phyloP scores from a whole-genome alignment of 2,329 filamentous ascomycete species.

The Exophiala oligosperma region DNA sequence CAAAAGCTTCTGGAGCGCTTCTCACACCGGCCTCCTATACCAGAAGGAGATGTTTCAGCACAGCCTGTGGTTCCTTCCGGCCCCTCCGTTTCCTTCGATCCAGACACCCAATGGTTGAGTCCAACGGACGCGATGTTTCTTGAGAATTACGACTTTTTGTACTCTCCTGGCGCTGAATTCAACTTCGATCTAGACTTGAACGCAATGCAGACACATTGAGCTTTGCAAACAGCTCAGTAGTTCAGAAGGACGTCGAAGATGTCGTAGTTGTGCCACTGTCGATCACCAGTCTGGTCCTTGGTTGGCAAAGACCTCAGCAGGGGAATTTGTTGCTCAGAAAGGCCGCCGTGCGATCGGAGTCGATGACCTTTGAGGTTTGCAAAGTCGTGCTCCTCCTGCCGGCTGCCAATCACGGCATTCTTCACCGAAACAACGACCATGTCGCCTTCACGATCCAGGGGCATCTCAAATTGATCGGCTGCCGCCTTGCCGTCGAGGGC shows the following conservation, averaged over 20 bases:
- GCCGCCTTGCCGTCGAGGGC: slow-evolving; percentile 36
- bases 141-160: slow-evolving; percentile 30
- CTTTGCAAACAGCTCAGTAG: slow-evolving; percentile 16
- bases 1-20: slow-evolving; percentile 30
- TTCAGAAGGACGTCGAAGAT: slow-evolving; percentile 43
- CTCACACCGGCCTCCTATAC: neutral
- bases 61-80: slow-evolving; percentile 3
- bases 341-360: slow-evolving; percentile 43
- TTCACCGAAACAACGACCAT: slow-evolving; percentile 41
- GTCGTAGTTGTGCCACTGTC: slow-evolving; percentile 41
- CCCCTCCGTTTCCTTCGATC: slow-evolving; percentile 13
- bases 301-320: slow-evolving; percentile 36
- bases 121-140: slow-evolving; percentile 30
- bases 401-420: slow-evolving; percentile 40
- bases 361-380: slow-evolving; percentile 35
- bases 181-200: slow-evolving; percentile 34
- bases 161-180: slow-evolving; percentile 34
- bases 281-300: slow-evolving; percentile 9
- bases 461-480: slow-evolving; percentile 39
- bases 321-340: slow-evolving; percentile 43
- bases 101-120: slow-evolving; percentile 16
- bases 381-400: slow-evolving; percentile 38
- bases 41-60: neutral
- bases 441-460: slow-evolving; percentile 43
- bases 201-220: slow-evolving; percentile 6